These are phyloP conservation scores for Thielaviopsis ethacetica DNA, from an alignment of 2,329 filamentous ascomycete genomes.

Conservation along the genomic window DNA sequence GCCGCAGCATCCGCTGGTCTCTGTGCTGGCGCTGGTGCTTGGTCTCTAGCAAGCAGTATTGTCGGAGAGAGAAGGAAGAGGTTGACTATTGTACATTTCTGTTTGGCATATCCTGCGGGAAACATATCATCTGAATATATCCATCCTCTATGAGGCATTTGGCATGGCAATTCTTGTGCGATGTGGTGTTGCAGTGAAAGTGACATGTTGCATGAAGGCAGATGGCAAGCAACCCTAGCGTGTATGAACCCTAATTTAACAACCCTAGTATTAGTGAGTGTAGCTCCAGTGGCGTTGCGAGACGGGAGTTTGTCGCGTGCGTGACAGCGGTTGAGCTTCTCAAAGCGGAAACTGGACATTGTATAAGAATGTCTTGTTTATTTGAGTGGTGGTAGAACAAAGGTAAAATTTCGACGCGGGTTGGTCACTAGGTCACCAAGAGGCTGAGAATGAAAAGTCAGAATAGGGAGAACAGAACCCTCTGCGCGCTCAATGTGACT, in stretches of 20 bases:
- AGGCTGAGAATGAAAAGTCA: not conserved
- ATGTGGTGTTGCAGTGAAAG: not conserved
- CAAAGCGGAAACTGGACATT: not conserved
- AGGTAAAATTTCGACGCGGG: not conserved
- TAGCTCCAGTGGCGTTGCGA: not conserved
- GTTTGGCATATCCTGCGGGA: constrained; percentile 2
- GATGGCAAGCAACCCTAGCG: not conserved
- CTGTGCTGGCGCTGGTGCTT: too few species aligned
- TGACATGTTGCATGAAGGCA: not conserved
- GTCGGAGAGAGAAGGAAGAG: not conserved
- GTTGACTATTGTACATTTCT: constrained; percentile 1
- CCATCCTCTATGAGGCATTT: not conserved
- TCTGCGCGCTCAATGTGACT: not conserved
- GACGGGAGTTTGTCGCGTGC: not conserved
- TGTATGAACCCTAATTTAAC: not conserved
- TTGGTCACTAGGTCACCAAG: not conserved
- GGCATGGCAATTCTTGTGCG: not conserved
- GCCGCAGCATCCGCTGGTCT: not conserved
- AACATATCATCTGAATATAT: constrained; percentile 6
- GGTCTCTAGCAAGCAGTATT: not conserved
- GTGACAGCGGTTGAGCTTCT: not conserved
- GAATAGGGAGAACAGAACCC: not conserved
- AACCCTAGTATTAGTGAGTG: not conserved
- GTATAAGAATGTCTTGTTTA: not conserved
- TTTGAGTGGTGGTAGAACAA: not conserved